A percentile compares a stretch with the other conserved stretches of the same genome.
Conservation (phyloP, 2,329 filamentous ascomycete species). For the Fusarium napiforme region DNA sequence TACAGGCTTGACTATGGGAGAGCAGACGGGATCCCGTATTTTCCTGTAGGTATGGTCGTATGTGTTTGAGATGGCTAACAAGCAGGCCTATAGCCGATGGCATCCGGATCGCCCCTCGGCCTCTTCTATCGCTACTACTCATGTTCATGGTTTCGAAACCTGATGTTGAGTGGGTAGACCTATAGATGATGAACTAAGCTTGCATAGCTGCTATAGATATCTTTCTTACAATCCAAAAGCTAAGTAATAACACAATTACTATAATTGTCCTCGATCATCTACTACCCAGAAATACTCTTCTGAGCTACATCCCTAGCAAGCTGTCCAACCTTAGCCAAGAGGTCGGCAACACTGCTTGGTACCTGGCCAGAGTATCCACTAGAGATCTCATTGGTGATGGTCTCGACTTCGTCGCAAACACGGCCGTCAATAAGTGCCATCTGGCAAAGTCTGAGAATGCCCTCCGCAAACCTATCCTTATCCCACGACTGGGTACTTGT, state of each 20-base stretch:
- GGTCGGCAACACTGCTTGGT: neutral
- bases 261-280: fast-evolving
- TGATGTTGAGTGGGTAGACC: fast-evolving
- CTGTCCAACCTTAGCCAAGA: neutral
- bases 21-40: neutral
- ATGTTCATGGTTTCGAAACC: neutral
- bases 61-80: fast-evolving
- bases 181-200: neutral
- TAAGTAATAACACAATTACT: neutral
- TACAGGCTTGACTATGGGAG: neutral
- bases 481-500: neutral
- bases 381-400: neutral
- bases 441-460: neutral
- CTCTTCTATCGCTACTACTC: neutral
- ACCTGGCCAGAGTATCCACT: neutral
- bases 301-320: neutral
- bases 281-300: neutral
- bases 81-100: fast-evolving
- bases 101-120: fast-evolving
- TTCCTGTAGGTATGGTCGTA: neutral
- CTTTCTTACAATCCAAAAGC: neutral
- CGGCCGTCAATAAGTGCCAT: neutral
- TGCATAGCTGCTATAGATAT: neutral
- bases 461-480: neutral
- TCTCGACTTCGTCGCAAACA: neutral